These are phyloP conservation scores for Aeminium ludgeri DNA, from an alignment of 495 filamentous ascomycete genomes.

Conservation along the genomic window DNA sequence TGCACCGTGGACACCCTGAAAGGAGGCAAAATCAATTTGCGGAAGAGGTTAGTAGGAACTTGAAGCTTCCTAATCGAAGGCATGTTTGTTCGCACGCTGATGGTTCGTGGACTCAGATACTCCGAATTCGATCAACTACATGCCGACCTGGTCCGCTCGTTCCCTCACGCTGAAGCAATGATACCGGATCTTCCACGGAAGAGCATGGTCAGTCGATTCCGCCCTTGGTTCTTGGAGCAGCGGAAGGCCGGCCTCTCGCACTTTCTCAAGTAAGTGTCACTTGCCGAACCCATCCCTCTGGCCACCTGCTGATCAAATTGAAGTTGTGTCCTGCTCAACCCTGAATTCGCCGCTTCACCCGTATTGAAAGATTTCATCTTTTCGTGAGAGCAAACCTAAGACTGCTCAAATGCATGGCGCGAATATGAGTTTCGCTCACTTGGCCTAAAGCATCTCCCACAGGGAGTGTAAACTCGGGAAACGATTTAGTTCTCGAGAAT, in stretches of 20 bases:
- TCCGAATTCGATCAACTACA: constrained; percentile 56
- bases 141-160: constrained; percentile 39
- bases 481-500: too few relatives aligned
- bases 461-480: too few relatives aligned
- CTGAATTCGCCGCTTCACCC: constrained; percentile 18
- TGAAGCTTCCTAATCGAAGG: not conserved
- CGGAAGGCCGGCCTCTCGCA: constrained; percentile 49
- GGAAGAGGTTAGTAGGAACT: constrained; percentile 34
- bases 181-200: constrained; percentile 54
- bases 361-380: constrained; percentile 20
- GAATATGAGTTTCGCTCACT: too few relatives aligned
- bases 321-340: constrained; percentile 19
- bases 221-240: constrained; percentile 49
- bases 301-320: not conserved
- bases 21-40: constrained; percentile 43
- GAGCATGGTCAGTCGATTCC: constrained; percentile 52
- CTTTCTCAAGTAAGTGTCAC: constrained; percentile 48
- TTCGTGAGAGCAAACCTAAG: constrained; percentile 4
- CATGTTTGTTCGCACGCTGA: not conserved
- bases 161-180: constrained; percentile 46
- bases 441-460: too few relatives aligned
- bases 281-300: not conserved
- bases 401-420: too few relatives aligned
- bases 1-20: constrained; percentile 53
- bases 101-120: constrained; percentile 35